These are phyloP conservation scores for Colletotrichum truncatum DNA, from an alignment of 2,329 filamentous ascomycete species.

Conservation along the genomic window DNA sequence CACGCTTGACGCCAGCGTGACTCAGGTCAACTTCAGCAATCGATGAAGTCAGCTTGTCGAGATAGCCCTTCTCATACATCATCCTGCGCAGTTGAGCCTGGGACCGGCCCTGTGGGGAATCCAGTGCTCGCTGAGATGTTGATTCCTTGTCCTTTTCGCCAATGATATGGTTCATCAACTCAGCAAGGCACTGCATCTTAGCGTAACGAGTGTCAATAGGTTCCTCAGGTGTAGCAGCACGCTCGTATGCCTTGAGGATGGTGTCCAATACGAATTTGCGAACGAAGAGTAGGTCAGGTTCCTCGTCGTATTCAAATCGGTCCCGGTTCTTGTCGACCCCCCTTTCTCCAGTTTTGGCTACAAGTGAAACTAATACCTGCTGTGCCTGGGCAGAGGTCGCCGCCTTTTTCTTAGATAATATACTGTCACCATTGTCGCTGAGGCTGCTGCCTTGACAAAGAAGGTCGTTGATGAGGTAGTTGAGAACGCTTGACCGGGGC, in stretches of 20 bases:
- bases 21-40: constrained; percentile 96
- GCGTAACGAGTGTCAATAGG: constrained; percentile 87
- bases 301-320: constrained; percentile 75
- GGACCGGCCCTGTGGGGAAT: constrained; percentile 59
- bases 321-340: constrained; percentile 65
- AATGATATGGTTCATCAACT: constrained; percentile 93
- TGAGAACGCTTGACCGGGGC: constrained; percentile 89
- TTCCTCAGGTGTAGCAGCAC: constrained; percentile 82
- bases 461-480: constrained; percentile 89
- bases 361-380: constrained; percentile 85
- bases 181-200: constrained; percentile 85
- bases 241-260: constrained; percentile 89
- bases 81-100: constrained; percentile 88
- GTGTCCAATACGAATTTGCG: constrained; percentile 96
- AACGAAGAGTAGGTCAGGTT: constrained; percentile 88
- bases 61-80: constrained; percentile 99
- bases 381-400: constrained; percentile 89
- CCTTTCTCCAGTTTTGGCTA: constrained; percentile 86
- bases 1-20: constrained; percentile 90
- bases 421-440: constrained; percentile 76
- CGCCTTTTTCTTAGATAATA: constrained; percentile 82
- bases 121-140: constrained; percentile 40
- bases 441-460: constrained; percentile 69
- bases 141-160: constrained; percentile 77
- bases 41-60: constrained; percentile 86